Base-by-base conservation (phyloP, 2,329 filamentous ascomycete species). In the Sporothrix euskadiensis region DNA sequence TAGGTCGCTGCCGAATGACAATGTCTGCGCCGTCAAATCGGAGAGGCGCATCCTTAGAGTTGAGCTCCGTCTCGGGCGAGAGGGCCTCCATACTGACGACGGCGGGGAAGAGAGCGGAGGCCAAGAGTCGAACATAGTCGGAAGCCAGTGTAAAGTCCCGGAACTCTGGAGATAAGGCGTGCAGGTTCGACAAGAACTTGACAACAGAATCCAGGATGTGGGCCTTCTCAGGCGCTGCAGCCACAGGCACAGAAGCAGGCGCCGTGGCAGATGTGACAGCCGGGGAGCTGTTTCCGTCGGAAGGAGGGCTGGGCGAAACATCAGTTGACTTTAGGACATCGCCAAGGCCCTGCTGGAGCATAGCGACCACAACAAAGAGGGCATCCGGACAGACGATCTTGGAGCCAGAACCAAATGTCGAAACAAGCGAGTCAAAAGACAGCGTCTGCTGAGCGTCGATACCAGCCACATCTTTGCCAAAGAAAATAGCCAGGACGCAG, bases 21-120 rank as follows among this genome's bases (percentile, higher is more conserved):
- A 97, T 91, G 81, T 95, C 93, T 61, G 91, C 90, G 0, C 94
- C 94, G 77, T 96, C 93, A 77, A 97, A 97, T 0, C 90, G 95
- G 73, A 97, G 86, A 1, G 89, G 88, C 12, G 92, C 92, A 76
- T 94, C 91, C 77, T 92, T 88, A 19, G 94, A 94, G 77, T 94
- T 90, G n/a, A 98, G 83, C 80, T 99, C 96, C 0, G 90, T 92
- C 78, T 96, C 92, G 0, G 96, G 90, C 72, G 89, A 91, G 54
- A 98, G 91, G 30, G 90, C 87, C 81, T 98, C 94, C 14, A 93
- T 91, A 77, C 93, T 95, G 35, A 97, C 94, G 69, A 98, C 88
- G 22, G 96, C 89, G 1, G 96, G 94, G 79, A 96, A 99, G 2
- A 98, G 84, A 14, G 94, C 91, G 49, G 89, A 88, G 0, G 98